Percentiles rank a stretch among this genome's conserved stretches.
Conservation (phyloP, 2,329 filamentous ascomycete species). For the Beauveria asiatica region DNA sequence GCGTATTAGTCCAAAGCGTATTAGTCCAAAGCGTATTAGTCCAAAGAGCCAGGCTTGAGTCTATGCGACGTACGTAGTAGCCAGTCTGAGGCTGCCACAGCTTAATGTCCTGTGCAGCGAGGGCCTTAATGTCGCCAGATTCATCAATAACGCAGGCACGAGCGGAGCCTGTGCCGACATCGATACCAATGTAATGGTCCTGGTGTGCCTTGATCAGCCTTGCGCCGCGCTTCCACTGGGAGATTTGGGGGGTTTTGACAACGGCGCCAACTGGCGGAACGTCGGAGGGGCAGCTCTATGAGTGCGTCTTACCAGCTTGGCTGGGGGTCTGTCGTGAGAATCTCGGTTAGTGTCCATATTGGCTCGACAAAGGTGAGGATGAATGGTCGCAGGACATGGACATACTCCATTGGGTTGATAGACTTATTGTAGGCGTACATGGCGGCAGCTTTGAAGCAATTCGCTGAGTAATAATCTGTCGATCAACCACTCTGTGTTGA, state of each 20-base stretch:
- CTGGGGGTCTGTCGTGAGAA: conserved; percentile 2
- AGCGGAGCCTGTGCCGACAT: conserved; percentile 93
- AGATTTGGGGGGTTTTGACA: background rate
- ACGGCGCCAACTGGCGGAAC: background rate
- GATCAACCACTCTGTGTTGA: too few species aligned
- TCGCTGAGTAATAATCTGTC: too few species aligned
- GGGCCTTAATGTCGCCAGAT: conserved; percentile 74
- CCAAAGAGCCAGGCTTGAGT: background rate
- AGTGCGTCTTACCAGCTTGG: conserved; percentile 7
- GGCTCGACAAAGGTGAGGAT: background rate
- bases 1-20: conserved; percentile 12
- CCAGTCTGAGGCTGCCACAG: conserved; percentile 71
- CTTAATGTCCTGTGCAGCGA: conserved; percentile 68
- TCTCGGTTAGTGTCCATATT: background rate
- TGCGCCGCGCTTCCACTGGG: background rate
- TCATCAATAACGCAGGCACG: conserved; percentile 92
- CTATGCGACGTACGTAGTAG: conserved; percentile 52
- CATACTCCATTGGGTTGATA: conserved; percentile 31
- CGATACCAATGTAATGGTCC: conserved; percentile 71
- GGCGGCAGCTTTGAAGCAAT: conserved; percentile 5
- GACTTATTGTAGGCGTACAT: conserved; percentile 30
- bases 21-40: conserved; percentile 16
- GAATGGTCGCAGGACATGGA: conserved; percentile 17
- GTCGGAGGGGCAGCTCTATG: conserved; percentile 3
- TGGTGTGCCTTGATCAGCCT: conserved; percentile 18